phyloP scores from a whole-genome alignment of 2,329 filamentous ascomycete genomes.

The Gyromitra esculenta region DNA sequence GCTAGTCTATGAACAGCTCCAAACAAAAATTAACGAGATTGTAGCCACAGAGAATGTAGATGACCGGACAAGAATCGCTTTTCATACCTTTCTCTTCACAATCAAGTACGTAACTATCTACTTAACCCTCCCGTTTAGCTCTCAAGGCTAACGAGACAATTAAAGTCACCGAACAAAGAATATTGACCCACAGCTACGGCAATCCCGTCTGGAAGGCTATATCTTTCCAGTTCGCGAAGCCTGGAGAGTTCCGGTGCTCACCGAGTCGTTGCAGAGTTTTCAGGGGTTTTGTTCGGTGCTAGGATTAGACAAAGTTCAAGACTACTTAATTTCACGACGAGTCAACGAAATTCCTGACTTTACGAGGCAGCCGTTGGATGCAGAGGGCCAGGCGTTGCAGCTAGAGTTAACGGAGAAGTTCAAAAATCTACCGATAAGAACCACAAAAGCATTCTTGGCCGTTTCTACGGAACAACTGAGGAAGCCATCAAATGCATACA shows the following conservation, averaged over 20 bases:
- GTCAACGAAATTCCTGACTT: constrained; percentile 84
- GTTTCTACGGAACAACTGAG: constrained; percentile 91
- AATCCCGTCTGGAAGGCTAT: constrained; percentile 78
- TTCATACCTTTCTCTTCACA: constrained; percentile 90
- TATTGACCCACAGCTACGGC: constrained; percentile 75
- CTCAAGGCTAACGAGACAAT: constrained; percentile 24
- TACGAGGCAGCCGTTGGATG: constrained; percentile 79
- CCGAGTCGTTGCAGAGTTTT: constrained; percentile 76
- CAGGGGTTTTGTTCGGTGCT: constrained; percentile 80
- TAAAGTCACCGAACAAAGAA: constrained; percentile 79
- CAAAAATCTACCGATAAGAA: constrained; percentile 78
- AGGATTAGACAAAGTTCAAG: constrained; percentile 80
- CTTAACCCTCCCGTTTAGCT: constrained; percentile 18
- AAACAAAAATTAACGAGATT: constrained; percentile 83
- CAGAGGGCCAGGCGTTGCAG: constrained; percentile 81
- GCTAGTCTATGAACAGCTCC: constrained; percentile 85
- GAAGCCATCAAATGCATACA: constrained; percentile 75
- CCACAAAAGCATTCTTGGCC: constrained; percentile 90
- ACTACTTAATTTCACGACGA: constrained; percentile 77
- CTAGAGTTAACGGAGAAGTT: constrained; percentile 79
- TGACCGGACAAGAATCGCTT: constrained; percentile 83
- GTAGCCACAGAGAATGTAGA: constrained; percentile 77
- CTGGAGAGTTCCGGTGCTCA: constrained; percentile 79
- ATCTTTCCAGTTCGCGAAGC: constrained; percentile 81
- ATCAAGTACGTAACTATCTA: constrained; percentile 71